Evolutionary conservation across 805 yeast genomes (phyloP).

Genomic region (Ogataea neopini): DNA sequence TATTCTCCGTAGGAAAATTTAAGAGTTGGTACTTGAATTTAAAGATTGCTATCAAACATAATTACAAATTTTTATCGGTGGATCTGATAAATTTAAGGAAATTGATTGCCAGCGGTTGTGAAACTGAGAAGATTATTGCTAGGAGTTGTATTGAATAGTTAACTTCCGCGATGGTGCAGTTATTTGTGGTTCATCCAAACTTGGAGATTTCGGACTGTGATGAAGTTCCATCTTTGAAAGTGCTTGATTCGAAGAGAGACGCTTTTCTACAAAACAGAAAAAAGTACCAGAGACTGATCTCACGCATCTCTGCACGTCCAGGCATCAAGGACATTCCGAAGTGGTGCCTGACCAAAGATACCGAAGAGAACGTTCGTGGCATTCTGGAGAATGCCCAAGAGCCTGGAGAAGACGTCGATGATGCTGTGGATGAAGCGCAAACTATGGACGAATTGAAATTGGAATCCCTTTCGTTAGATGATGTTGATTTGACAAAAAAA

Average conservation of each 20-base stretch:
- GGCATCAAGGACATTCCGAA: slow-evolving; percentile 19
- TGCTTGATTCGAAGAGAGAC: slow-evolving; percentile 21
- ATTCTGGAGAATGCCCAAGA: slow-evolving; percentile 7
- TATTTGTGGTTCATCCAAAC: slow-evolving; percentile 35
- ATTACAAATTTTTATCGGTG: too few relatives aligned
- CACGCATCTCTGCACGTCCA: slow-evolving; percentile 11
- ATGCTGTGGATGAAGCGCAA: slow-evolving; percentile 2
- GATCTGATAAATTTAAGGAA: too few relatives aligned
- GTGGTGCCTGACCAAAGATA: slow-evolving; percentile 23
- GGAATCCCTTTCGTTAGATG: slow-evolving; percentile 9
- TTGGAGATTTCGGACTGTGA: slow-evolving; percentile 31
- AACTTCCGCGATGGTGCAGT: slow-evolving; percentile 28
- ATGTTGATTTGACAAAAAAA: slow-evolving; percentile 13
- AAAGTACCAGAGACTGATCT: slow-evolving; percentile 16
- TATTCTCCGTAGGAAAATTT: not conserved
- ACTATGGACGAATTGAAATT: slow-evolving; percentile 11
- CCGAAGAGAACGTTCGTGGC: slow-evolving; percentile 15
- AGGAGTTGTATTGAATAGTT: too few relatives aligned
- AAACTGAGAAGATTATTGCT: not conserved
- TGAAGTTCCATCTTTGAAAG: slow-evolving; percentile 22
- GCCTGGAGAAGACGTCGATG: not conserved
- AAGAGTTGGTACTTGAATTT: not conserved
- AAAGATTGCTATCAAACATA: slow-evolving; percentile 4
- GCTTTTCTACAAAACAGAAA: slow-evolving; percentile 20
- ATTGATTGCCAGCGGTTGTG: too few relatives aligned